Evolutionary conservation across 1,284 basidiomycete genomes (phyloP).

Genomic region (Fomes fomentarius): DNA sequence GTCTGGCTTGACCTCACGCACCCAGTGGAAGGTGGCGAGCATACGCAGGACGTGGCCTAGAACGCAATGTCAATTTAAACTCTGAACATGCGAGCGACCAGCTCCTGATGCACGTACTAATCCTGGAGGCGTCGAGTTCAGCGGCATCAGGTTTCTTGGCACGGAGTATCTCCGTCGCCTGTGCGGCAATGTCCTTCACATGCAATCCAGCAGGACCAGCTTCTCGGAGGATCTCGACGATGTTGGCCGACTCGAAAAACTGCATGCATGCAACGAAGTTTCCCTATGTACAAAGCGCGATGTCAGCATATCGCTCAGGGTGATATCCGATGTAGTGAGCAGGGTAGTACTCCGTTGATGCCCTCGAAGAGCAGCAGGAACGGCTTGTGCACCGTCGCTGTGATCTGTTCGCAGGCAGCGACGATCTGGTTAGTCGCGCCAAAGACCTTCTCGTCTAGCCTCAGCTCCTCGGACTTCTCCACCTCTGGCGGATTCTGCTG

Average conservation of each 20-base stretch:
- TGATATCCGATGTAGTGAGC: no score
- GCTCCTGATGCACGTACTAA: not conserved
- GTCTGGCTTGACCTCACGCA: conserved; percentile 64
- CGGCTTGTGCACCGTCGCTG: conserved; percentile 61
- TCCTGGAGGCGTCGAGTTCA: conserved; percentile 16
- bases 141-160: conserved; percentile 1
- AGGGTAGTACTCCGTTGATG: conserved; percentile 61
- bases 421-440: conserved; percentile 63
- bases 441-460: conserved; percentile 56
- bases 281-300: conserved; percentile 54
- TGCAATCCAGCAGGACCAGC: conserved; percentile 58
- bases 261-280: conserved; percentile 70
- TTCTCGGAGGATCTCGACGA: conserved; percentile 66
- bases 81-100: no score
- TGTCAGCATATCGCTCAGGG: not conserved
- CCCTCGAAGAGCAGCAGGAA: conserved; percentile 65
- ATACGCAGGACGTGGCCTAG: conserved; percentile 67
- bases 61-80: not conserved
- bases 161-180: conserved; percentile 11
- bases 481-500: conserved; percentile 26
- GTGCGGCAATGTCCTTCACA: conserved; percentile 51
- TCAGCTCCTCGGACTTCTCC: conserved; percentile 48
- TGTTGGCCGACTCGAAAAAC: conserved; percentile 66
- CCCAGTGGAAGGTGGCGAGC: conserved; percentile 71
- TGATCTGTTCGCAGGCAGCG: conserved; percentile 67